These are phyloP conservation scores for Tilletia horrida DNA, from an alignment of 1,284 basidiomycete species.

Conservation along the genomic window DNA sequence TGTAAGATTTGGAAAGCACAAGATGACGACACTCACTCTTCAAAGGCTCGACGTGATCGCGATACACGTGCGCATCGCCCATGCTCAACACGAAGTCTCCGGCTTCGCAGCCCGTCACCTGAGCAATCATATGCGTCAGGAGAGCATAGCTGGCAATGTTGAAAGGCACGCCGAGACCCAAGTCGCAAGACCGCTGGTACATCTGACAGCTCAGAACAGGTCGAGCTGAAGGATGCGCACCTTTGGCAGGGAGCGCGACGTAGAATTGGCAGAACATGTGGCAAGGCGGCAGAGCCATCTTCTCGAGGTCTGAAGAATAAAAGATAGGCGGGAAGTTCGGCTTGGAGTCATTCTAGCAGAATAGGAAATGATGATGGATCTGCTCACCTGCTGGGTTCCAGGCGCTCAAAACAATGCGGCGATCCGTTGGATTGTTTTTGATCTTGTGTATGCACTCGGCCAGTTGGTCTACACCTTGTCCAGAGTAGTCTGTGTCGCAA, in stretches of 20 bases:
- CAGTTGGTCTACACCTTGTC: slow-evolving; percentile 90
- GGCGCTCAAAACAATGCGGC: slow-evolving; percentile 90
- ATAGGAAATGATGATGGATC: neutral
- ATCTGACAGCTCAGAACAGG: slow-evolving; percentile 77
- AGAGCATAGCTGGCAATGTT: slow-evolving; percentile 98
- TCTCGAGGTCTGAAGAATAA: slow-evolving; percentile 67
- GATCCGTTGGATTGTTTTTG: slow-evolving; percentile 85
- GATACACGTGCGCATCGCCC: slow-evolving; percentile 94
- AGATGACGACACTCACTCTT: slow-evolving; percentile 54
- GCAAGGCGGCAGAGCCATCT: slow-evolving; percentile 96
- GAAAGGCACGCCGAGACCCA: slow-evolving; percentile 88
- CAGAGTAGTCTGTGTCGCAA: slow-evolving; percentile 72
- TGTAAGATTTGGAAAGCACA: neutral
- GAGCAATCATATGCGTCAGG: slow-evolving; percentile 92
- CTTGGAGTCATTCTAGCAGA: slow-evolving; percentile 1
- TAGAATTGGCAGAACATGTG: slow-evolving; percentile 99
- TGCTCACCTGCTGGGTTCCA: slow-evolving; percentile 90
- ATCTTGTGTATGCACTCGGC: slow-evolving; percentile 84
- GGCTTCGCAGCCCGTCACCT: slow-evolving; percentile 78
- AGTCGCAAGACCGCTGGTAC: slow-evolving; percentile 95
- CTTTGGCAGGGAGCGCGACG: slow-evolving; percentile 72
- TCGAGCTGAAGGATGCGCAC: slow-evolving; percentile 20
- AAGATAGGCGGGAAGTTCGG: no score
- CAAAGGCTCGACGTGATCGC: slow-evolving; percentile 84
- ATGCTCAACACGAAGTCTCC: slow-evolving; percentile 85